A percentile compares a stretch with the other conserved stretches of the same genome.
Conservation (phyloP, 208 protist genomes). For the Leishmania arabica region DNA sequence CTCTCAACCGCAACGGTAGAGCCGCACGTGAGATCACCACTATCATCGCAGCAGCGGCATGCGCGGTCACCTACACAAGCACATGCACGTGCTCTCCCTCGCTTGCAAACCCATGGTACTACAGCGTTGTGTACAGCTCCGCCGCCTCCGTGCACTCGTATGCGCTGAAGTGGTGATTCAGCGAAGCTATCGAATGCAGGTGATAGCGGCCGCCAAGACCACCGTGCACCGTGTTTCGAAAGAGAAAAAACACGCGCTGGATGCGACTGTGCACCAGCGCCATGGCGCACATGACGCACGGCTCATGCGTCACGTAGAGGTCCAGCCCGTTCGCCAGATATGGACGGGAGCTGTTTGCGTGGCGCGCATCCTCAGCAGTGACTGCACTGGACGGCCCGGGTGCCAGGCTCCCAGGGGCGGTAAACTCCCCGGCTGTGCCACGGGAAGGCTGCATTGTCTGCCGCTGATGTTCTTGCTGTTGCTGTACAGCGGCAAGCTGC, state of each 20-base stretch:
- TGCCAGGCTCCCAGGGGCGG: background rate
- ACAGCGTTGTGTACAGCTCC: slow-evolving; percentile 19
- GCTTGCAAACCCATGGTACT: background rate
- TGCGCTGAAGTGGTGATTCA: slow-evolving; percentile 87
- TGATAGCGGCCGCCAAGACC: slow-evolving; percentile 65
- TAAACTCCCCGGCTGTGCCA: background rate
- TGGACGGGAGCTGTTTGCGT: slow-evolving; percentile 20
- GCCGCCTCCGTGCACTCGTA: slow-evolving; percentile 52
- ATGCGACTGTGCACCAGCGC: slow-evolving; percentile 93
- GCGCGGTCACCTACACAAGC: background rate
- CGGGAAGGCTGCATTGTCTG: background rate
- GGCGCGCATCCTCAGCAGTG: background rate
- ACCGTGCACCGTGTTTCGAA: slow-evolving; percentile 65
- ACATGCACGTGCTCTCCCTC: background rate
- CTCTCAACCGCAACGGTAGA: background rate
- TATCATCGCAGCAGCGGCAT: background rate
- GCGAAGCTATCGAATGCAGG: slow-evolving; percentile 75
- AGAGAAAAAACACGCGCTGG: slow-evolving; percentile 81
- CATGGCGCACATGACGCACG: slow-evolving; percentile 95
- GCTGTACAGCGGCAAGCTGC: slow-evolving; percentile 41
- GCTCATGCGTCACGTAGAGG: slow-evolving; percentile 90
- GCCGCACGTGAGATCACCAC: background rate
- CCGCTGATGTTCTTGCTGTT: background rate
- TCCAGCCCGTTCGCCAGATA: slow-evolving; percentile 92
- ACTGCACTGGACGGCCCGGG: background rate